Evolutionary conservation across 306 rosid genomes (phyloP).

Genomic region (Quercus gilva): DNA sequence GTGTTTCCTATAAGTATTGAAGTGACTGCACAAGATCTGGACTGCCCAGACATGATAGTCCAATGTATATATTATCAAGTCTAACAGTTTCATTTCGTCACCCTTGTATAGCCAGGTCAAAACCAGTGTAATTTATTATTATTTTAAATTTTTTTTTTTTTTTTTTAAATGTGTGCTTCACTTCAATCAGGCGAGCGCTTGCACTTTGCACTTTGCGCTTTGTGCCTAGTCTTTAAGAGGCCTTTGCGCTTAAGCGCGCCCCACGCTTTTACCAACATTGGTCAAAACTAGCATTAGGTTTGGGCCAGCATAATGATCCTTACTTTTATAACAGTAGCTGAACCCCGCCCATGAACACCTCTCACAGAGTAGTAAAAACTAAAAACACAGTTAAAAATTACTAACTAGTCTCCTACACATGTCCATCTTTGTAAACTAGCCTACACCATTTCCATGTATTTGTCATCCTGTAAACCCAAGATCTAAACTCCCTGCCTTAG

Average conservation of each 20-base stretch:
- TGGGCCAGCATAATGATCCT: background rate
- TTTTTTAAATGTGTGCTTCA: too few species aligned
- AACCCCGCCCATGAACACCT: background rate
- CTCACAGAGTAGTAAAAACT: background rate
- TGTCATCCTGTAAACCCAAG: background rate
- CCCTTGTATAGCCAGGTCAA: background rate
- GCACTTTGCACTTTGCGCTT: too few species aligned
- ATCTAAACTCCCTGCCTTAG: background rate
- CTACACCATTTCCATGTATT: background rate
- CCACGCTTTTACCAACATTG: too few species aligned
- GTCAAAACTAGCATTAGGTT: background rate
- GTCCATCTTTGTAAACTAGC: background rate
- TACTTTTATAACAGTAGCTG: background rate
- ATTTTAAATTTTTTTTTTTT: too few species aligned
- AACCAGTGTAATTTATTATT: background rate
- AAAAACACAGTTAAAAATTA: background rate
- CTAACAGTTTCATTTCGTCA: background rate
- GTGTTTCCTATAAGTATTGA: background rate
- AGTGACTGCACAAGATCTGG: background rate
- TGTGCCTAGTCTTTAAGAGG: too few species aligned
- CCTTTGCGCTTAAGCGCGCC: too few species aligned
- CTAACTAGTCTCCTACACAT: background rate
- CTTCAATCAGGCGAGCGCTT: too few species aligned
- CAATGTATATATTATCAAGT: background rate
- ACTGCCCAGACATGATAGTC: background rate